Evolutionary conservation across 1,284 basidiomycete species (phyloP).

Genomic region (Naganishia liquefaciens): DNA sequence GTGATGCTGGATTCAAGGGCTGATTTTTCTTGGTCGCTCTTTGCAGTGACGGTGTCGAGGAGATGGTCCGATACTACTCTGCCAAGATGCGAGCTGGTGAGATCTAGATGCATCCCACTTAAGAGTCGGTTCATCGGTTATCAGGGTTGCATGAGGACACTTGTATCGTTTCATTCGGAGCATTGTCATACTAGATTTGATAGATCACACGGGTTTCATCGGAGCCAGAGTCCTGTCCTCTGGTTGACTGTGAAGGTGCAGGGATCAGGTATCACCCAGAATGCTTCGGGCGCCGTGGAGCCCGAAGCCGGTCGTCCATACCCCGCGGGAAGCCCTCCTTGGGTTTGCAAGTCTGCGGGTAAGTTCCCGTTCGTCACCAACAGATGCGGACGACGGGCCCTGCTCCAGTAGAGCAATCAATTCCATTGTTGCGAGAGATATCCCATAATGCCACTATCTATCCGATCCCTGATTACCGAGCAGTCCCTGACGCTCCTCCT

Average conservation of each 20-base stretch:
- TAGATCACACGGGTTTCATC: conserved; percentile 14
- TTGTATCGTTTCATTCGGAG: conserved; percentile 15
- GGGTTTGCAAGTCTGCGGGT: no score
- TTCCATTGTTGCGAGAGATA: no score
- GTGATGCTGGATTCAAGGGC: conserved; percentile 26
- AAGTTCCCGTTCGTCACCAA: no score
- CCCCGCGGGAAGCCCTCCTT: no score
- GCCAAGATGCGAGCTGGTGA: conserved; percentile 36
- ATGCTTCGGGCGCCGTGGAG: no score
- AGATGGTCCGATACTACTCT: conserved; percentile 37
- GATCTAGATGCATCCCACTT: conserved; percentile 27
- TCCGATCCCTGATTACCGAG: conserved; percentile 3
- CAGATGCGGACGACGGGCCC: no score
- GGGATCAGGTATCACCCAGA: no score
- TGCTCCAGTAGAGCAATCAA: no score
- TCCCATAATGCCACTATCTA: no score
- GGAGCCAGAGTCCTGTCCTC: neutral
- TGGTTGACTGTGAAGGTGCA: no score
- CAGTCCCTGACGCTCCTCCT: conserved; percentile 37
- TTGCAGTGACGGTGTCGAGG: conserved; percentile 33
- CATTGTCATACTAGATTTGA: conserved; percentile 28
- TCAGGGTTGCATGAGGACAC: neutral
- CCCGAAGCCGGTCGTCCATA: no score
- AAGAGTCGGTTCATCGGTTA: neutral
- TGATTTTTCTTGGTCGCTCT: no score